Percentiles rank a stretch among this genome's conserved stretches.
Conservation (phyloP, 2,329 filamentous ascomycete genomes). For the Stemphylium lycopersici region DNA sequence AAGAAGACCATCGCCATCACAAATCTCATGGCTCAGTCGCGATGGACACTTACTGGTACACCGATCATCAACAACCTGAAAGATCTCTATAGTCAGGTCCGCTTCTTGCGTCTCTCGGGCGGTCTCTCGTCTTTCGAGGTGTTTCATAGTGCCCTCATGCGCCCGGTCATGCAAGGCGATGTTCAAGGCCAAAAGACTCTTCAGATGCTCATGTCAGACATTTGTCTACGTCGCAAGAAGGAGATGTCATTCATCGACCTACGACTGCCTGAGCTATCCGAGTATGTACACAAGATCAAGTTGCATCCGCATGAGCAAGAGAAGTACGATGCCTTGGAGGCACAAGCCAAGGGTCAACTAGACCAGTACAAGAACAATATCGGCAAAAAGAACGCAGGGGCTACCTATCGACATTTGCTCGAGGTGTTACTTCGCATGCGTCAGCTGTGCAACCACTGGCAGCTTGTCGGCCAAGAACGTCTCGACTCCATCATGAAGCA, state of each 20-base stretch:
- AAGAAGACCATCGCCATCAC: conserved; percentile 74
- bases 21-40: conserved; percentile 69
- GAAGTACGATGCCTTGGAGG: conserved; percentile 74
- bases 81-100: conserved; percentile 80
- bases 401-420: conserved; percentile 72
- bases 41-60: conserved; percentile 68
- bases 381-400: conserved; percentile 51
- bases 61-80: conserved; percentile 83
- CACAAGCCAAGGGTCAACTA: conserved; percentile 76
- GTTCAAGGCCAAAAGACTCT: conserved; percentile 67
- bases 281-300: conserved; percentile 76
- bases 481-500: conserved; percentile 74
- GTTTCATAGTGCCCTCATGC: conserved; percentile 74
- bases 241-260: conserved; percentile 88
- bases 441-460: conserved; percentile 90
- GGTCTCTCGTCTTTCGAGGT: conserved; percentile 75
- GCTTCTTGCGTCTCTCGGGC: conserved; percentile 76
- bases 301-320: conserved; percentile 76
- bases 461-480: conserved; percentile 72
- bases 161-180: conserved; percentile 67
- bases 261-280: conserved; percentile 75
- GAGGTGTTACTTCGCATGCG: conserved; percentile 82
- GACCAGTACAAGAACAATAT: conserved; percentile 61
- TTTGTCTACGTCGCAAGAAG: conserved; percentile 82
- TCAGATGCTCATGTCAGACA: conserved; percentile 77